Base-by-base conservation (phyloP, 352 stramenopile genomes). In the Phytopythium mirpurense region DNA sequence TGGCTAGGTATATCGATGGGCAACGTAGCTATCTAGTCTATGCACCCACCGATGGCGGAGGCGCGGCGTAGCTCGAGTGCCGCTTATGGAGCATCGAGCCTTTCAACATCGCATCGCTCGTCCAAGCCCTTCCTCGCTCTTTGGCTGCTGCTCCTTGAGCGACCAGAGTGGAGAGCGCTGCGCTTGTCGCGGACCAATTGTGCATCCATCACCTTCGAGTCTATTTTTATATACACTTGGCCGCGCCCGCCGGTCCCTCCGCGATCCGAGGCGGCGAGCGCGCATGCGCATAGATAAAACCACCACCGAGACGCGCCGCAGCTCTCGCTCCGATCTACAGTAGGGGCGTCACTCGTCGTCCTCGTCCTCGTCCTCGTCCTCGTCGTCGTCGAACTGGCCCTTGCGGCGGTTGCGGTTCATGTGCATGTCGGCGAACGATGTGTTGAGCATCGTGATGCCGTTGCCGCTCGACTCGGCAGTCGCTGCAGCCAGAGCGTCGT, bases 321-420 rank as follows among this genome's bases (percentile, higher is more conserved):
- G n/a, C n/a, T n/a, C n/a, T n/a, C n/a, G n/a, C n/a, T n/a, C n/a
- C n/a, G n/a, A n/a, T n/a, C n/a, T n/a, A n/a, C n/a, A n/a, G n/a
- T n/a, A n/a, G n/a, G n/a, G n/a, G n/a, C n/a, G n/a, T 15, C 40
- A 51, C 10, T 51, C 44, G 29, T 51, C 29, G 44, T 40, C 18
- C 55, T 81, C 64, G 34, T 74, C 70, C 37, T 85, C 72, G 16
- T 86, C 72, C 1, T 88, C 74, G n/a, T 81, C 65, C 24, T 87
- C 72, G 43, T 88, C 78, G 9, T 86, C 76, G 35, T 88, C 78
- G 19, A 89, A 85, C 41, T 87, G 65, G n/a, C 75, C 75, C 26
- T 85, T 81, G 49, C 78, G 78, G 10, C 78, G 82, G 71, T 92
- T 92, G 54, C 75, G 76, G 62, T 92, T 92, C 54, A 89, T 65